Evolutionary conservation across 305 asterid genomes (phyloP).

Genomic region (Solanum hybrid): DNA sequence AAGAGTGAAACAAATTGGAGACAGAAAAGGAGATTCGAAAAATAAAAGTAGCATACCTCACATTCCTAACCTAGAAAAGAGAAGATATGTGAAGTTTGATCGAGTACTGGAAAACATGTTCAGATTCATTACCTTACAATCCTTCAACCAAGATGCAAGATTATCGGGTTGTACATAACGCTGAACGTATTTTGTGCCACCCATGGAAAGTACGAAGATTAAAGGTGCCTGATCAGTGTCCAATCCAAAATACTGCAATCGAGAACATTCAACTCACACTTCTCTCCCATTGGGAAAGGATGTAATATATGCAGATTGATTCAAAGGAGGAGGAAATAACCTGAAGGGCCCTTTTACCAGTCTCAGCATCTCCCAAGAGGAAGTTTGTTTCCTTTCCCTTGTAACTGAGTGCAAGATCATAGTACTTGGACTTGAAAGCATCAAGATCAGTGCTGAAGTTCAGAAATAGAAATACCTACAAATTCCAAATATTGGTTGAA

Average conservation of each 20-base stretch:
- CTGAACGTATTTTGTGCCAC: constrained; percentile 57
- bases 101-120: constrained; percentile 2
- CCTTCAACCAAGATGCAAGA: constrained; percentile 69
- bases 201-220: constrained; percentile 54
- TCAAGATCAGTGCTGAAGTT: constrained; percentile 56
- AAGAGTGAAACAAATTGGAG: neutral
- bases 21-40: neutral
- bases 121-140: constrained; percentile 45
- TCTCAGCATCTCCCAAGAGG: constrained; percentile 73
- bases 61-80: neutral
- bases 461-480: constrained; percentile 77
- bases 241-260: constrained; percentile 68
- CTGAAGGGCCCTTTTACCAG: constrained; percentile 86
- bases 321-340: constrained; percentile 27
- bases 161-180: constrained; percentile 65
- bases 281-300: neutral
- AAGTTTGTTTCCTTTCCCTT: constrained; percentile 61
- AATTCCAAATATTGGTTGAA: neutral
- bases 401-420: constrained; percentile 55
- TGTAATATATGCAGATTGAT: neutral
- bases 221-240: constrained; percentile 80
- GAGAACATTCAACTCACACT: neutral
- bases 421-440: constrained; percentile 58
- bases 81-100: neutral
- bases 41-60: neutral